These are phyloP conservation scores for Cladosporium sp. DNA, from an alignment of 2,329 filamentous ascomycete species.

Conservation along the genomic window DNA sequence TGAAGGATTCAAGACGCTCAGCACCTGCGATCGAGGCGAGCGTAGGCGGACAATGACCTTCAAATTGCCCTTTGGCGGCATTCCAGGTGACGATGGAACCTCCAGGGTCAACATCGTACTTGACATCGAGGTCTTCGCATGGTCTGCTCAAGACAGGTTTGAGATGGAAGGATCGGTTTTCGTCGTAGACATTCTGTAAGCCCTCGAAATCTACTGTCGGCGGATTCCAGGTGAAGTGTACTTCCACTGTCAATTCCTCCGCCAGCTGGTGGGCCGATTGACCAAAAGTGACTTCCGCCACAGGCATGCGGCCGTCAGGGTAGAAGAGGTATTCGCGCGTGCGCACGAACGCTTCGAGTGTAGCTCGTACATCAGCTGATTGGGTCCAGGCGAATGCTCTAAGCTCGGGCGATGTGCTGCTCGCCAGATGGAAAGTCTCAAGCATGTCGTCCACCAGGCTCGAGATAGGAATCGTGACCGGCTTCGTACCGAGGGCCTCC, in stretches of 20 bases:
- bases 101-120: neutral
- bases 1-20: slow-evolving; percentile 21
- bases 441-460: slow-evolving; percentile 22
- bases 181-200: slow-evolving; percentile 20
- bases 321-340: slow-evolving; percentile 23
- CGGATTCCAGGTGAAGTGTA: slow-evolving; percentile 20
- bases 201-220: slow-evolving; percentile 19
- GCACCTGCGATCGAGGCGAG: slow-evolving; percentile 18
- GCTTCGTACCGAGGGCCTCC: slow-evolving; percentile 16
- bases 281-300: slow-evolving; percentile 19
- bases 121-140: neutral
- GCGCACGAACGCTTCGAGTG: slow-evolving; percentile 17
- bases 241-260: slow-evolving; percentile 15
- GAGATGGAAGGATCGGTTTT: slow-evolving; percentile 17
- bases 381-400: neutral
- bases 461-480: slow-evolving; percentile 20
- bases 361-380: neutral
- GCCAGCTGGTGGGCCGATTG: neutral
- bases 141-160: slow-evolving; percentile 12
- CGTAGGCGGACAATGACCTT: slow-evolving; percentile 16
- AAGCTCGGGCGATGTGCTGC: neutral
- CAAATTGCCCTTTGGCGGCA: slow-evolving; percentile 14
- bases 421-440: slow-evolving; percentile 9
- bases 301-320: slow-evolving; percentile 11
- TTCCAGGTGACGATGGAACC: slow-evolving; percentile 9